Base-by-base conservation (phyloP, 169 alveolate species). In the Plasmodium yoelii region DNA sequence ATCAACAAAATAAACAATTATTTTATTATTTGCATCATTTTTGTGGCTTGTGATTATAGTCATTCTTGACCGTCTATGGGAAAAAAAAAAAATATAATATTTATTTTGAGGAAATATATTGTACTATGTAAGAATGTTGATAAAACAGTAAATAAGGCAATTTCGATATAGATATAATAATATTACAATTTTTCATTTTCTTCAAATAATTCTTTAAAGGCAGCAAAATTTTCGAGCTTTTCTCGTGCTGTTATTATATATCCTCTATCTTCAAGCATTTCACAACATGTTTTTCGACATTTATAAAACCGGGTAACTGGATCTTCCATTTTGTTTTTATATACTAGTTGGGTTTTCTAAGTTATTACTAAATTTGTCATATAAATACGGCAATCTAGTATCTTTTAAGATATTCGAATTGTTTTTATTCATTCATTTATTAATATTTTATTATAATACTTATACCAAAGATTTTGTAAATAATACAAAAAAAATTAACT, bases 211-310 rank as follows among this genome's bases (percentile, higher is more conserved):
- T 95, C 97, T 86, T 94, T 93, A 82, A 96, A 96, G 55, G 95
- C 95, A 28, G 96, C 77, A 87, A 94, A 94, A 42, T 94, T 93
- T 65, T 95, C 97, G 75, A 93, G 92, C 19, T 87, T 95, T 65
- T 95, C 97, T 75, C 95, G 93, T 82, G 92, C 88, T 2, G 98
- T 94, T 26, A 97, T 95, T 24, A 96, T 69, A 86, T 96, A 97
- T 46, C 98, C 98, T 49, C 98, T 86, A 86, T 96, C 99, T 80
- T 96, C 97, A 34, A 97, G 95, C 97, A 97, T 96, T 86, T 97
- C 98, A 71, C 96, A 95, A 87, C 97, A 93, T 12, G 99, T 97
- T 73, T 95, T 92, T 63, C 99, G 92, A 49, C 96, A 95, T 56
- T 98, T 93, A 74, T 94, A 97, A 49, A 97, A 90, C 69, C 98